These are phyloP conservation scores for Fomitopsis schrenkii DNA, from an alignment of 1,284 basidiomycete genomes.

Conservation along the genomic window DNA sequence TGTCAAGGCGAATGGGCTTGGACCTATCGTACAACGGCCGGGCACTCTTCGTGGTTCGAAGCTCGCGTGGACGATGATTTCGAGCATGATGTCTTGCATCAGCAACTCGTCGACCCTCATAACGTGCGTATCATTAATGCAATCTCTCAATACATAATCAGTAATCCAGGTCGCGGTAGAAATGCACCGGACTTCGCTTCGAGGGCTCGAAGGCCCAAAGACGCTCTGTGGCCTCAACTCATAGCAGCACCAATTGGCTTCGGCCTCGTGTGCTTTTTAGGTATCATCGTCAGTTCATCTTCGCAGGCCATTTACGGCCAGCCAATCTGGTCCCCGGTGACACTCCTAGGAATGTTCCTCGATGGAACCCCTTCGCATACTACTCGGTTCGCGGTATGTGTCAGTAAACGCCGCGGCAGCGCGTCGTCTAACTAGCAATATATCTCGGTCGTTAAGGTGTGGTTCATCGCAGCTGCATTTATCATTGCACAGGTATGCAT, in stretches of 20 bases:
- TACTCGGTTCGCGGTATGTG: conserved; percentile 61
- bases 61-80: conserved; percentile 79
- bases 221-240: conserved; percentile 70
- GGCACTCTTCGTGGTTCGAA: conserved; percentile 62
- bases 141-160: background rate
- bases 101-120: conserved; percentile 77
- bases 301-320: conserved; percentile 74
- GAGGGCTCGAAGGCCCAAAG: conserved; percentile 61
- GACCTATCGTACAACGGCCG: conserved; percentile 71
- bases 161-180: conserved; percentile 26
- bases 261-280: conserved; percentile 77
- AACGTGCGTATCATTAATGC: conserved; percentile 37
- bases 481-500: conserved; percentile 61
- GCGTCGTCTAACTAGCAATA: too few relatives aligned
- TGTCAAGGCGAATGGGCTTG: conserved; percentile 74
- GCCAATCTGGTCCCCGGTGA: conserved; percentile 79
- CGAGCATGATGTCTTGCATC: conserved; percentile 74
- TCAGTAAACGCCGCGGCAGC: background rate
- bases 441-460: conserved; percentile 36
- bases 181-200: conserved; percentile 81
- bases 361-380: conserved; percentile 59
- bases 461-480: conserved; percentile 77
- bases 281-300: conserved; percentile 80
- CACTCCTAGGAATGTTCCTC: conserved; percentile 66
- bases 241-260: conserved; percentile 75